Evolutionary conservation across 2,329 filamentous ascomycete genomes (phyloP), one percentile per base, ranked within the genome.

Genomic region (Chlorencoelia australis): DNA sequence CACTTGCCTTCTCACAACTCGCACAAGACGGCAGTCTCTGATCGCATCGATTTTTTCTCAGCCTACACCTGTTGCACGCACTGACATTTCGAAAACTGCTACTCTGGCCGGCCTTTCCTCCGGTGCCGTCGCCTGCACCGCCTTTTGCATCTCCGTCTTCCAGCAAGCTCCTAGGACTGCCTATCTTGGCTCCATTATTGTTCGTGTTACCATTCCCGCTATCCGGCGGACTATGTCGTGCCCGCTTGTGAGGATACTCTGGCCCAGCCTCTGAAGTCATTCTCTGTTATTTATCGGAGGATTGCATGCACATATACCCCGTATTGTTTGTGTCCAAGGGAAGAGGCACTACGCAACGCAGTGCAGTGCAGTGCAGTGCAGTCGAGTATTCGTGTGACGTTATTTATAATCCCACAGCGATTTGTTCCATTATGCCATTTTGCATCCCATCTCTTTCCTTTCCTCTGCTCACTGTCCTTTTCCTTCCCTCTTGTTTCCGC

Each of bases 21-120:
- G 83, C 80, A 59, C 89, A 96, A 51, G 83, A 85, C 7, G 89
- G 89, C 43, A 96, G 70, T 47, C 82, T 80, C 68, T 95, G 89
- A 61, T 96, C 89, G 62, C 89, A 96, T 35, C 87, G 73, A 58
- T 95, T 96, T 68, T 96, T 96, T 53, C 89, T 75, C 58, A 93
- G 65, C 30, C 89, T 75, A 60, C 89, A 96, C 26, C 87, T 76
- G 64, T 95, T 94, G 63, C 89, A 96, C 39, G 89, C 89, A 59
- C 84, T 93, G 46, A 96, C 89, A 59, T 88, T 89, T 51, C 83
- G 79, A 54, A 89, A 89, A 47, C 69, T 78, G 58, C 69, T 76
- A 57, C 72, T 75, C 57, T 76, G 71, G 7, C 69, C 69, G 10
- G 64, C n/a, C 47, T 11, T 47, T 14, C 24, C 41, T 5, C 30